Base-by-base conservation (phyloP, 129 eudicot species). In the Centrapalus pauciflorus region DNA sequence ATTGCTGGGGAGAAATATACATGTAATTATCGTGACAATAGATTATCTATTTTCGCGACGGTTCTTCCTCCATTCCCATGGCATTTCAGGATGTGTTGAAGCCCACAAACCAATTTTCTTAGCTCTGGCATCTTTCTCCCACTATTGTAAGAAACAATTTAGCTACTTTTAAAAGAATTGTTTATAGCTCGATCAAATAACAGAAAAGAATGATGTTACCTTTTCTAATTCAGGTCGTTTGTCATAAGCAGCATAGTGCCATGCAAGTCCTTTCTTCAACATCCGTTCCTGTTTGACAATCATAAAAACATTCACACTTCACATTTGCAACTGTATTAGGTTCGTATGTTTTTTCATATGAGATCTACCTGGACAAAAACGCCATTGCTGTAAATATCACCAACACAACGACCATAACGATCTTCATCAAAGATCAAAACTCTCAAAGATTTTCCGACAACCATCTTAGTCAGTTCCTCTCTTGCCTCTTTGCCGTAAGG, bases 231-330 rank as follows among this genome's bases (percentile, higher is more conserved):
- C 88, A 1, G 90, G 80, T 4, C 99, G 88, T 58, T 57, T 69
- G 85, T 94, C 99, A 30, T 94, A 94, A 49, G 99, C 99, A n/a
- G 69, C 76, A 26, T 94, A 94, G 35, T 94, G 99, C 99, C 99
- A 94, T 13, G 81, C 99, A 2, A 89, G 76, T n/a, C 99, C 99
- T 72, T 94, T 94, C 93, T 94, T 94, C 20, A 94, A 81, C 97
- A 94, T 82, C 20, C 23, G 19, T 69, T 94, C 99, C 99, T 93
- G 66, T 43, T 66, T 9, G 32, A 14, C 34, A 23, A 11, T 20
- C 61, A 35, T 20, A 21, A 38, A 52, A 41, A 50, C 37, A 21
- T 35, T 40, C 34, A 54, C 26, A 13, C 25, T 19, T 61, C 11
- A 12, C n/a, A 45, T 46, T 19, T 56, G 21, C 12, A 12, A 7